Percentiles rank a stretch among this genome's conserved stretches.
phyloP scores from a whole-genome alignment of 2,329 filamentous ascomycete genomes.

The Aspergillus unguis region DNA sequence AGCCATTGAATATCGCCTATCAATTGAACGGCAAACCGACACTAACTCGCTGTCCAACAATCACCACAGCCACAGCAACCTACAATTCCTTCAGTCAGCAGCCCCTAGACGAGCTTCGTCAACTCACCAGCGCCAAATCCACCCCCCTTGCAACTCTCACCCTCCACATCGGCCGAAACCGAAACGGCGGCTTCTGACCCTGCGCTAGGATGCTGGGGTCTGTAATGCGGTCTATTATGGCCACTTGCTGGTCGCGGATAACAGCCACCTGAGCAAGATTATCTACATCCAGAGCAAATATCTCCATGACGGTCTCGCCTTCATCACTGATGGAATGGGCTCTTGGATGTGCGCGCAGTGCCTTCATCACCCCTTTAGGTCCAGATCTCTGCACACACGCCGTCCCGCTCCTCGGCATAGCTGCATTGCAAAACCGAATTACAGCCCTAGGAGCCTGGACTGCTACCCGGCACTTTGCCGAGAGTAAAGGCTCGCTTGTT shows the following conservation, averaged over 20 bases:
- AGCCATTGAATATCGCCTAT: background rate
- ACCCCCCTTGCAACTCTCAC: constrained; percentile 16
- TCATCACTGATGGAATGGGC: background rate
- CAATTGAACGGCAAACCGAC: background rate
- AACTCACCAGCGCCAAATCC: constrained; percentile 18
- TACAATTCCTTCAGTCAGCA: constrained; percentile 1
- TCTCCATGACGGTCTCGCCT: constrained; percentile 11
- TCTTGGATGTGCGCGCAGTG: background rate
- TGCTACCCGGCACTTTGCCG: constrained; percentile 17
- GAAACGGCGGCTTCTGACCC: constrained; percentile 18
- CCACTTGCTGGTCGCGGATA: constrained; percentile 10
- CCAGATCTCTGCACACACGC: background rate
- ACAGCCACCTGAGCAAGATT: constrained; percentile 16
- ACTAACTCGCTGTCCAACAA: constrained; percentile 13
- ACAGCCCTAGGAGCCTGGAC: constrained; percentile 13
- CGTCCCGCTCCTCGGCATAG: background rate
- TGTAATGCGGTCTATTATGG: constrained; percentile 14
- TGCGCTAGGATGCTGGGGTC: constrained; percentile 11
- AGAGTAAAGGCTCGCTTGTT: constrained; percentile 6
- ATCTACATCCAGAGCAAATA: constrained; percentile 14
- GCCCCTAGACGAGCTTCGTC: background rate
- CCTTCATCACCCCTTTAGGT: too few species aligned
- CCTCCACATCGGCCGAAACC: constrained; percentile 17
- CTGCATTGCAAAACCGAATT: constrained; percentile 14
- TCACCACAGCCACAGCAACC: constrained; percentile 18